These are phyloP conservation scores for Sicyos baderoa DNA, from an alignment of 306 rosid species.

Conservation along the genomic window DNA sequence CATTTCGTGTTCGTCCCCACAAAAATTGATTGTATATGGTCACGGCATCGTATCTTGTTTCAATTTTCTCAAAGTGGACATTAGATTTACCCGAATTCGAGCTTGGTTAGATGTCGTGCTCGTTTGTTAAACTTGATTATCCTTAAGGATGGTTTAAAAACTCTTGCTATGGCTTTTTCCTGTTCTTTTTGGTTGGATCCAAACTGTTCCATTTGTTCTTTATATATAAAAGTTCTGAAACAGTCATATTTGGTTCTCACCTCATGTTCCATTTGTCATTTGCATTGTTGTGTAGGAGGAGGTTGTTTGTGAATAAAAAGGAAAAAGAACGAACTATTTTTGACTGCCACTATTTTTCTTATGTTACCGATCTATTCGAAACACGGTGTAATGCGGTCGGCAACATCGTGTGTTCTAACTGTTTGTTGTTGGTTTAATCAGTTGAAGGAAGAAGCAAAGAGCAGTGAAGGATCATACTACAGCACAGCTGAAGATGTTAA, in stretches of 20 bases:
- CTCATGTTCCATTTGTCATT: not conserved
- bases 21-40: not conserved
- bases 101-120: not conserved
- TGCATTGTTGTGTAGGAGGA: not conserved
- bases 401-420: constrained; percentile 6
- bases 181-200: constrained; percentile 11
- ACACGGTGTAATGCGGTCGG: not conserved
- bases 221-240: not conserved
- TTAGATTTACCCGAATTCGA: not conserved
- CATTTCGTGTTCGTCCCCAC: not conserved
- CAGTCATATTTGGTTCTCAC: not conserved
- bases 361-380: not conserved
- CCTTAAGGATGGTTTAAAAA: not conserved
- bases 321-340: not conserved
- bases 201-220: constrained; percentile 7
- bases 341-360: not conserved
- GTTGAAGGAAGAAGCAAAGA: constrained; percentile 59
- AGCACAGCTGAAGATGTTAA: constrained; percentile 33
- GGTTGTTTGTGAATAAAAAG: not conserved
- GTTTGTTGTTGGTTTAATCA: constrained; percentile 28
- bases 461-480: constrained; percentile 36
- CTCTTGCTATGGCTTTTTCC: not conserved
- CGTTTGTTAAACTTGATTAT: not conserved
- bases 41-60: not conserved
- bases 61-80: constrained; percentile 3